A percentile compares a stretch with the other conserved stretches of the same genome.
phyloP scores from a whole-genome alignment of 805 yeast genomes.

The Candida multigemmis region DNA sequence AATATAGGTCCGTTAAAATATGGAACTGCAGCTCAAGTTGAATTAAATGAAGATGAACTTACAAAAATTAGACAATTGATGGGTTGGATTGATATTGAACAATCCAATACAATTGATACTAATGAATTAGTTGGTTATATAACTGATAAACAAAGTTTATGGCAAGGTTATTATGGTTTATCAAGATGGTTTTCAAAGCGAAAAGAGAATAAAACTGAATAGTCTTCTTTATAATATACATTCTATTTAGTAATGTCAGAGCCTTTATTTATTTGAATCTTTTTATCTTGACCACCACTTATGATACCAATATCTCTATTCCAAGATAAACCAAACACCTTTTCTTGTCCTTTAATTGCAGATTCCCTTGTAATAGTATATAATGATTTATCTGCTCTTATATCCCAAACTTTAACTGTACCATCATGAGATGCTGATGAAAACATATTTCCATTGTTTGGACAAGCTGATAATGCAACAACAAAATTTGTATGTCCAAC shows the following conservation, averaged over 20 bases:
- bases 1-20: conserved; percentile 90
- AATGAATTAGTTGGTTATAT: conserved; percentile 47
- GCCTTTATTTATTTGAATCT: conserved; percentile 69
- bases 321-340: conserved; percentile 88
- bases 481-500: conserved; percentile 91
- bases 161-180: conserved; percentile 74
- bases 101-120: conserved; percentile 5
- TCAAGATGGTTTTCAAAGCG: conserved; percentile 44
- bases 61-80: conserved; percentile 36
- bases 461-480: conserved; percentile 63
- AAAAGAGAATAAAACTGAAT: conserved; percentile 10
- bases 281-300: conserved; percentile 92
- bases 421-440: conserved; percentile 96
- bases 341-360: conserved; percentile 34
- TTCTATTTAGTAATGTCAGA: conserved; percentile 13
- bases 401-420: conserved; percentile 91
- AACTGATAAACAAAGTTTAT: conserved; percentile 56
- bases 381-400: conserved; percentile 74
- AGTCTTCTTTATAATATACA: conserved; percentile 3
- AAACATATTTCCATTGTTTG: conserved; percentile 73
- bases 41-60: conserved; percentile 67
- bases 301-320: conserved; percentile 68
- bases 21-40: conserved; percentile 76
- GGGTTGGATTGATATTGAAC: conserved; percentile 48
- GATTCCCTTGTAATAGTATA: conserved; percentile 76